These are phyloP conservation scores for Penicillium roqueforti DNA, from an alignment of 495 filamentous ascomycete genomes.

Conservation along the genomic window DNA sequence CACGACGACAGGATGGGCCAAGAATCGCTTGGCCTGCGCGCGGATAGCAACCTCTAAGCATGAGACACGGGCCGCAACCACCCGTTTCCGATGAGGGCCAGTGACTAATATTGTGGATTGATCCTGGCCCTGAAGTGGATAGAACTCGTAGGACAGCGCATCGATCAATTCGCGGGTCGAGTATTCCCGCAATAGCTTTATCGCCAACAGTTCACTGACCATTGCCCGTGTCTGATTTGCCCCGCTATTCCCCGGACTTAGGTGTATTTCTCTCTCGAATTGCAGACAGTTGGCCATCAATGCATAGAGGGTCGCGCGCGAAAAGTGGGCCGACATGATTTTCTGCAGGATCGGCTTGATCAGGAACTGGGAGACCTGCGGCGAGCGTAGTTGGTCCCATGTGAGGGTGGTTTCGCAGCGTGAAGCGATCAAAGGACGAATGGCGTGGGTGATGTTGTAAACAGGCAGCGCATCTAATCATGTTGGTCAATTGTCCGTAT, in stretches of 20 bases:
- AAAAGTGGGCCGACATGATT: constrained; percentile 73
- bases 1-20: constrained; percentile 83
- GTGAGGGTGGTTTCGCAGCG: constrained; percentile 85
- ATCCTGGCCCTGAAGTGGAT: constrained; percentile 78
- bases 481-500: constrained; percentile 10
- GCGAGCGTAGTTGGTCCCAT: constrained; percentile 94
- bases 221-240: constrained; percentile 76
- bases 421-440: constrained; percentile 73
- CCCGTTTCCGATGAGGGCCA: constrained; percentile 30
- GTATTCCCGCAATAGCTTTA: constrained; percentile 85
- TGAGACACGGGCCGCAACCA: constrained; percentile 68
- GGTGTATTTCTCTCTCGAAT: constrained; percentile 79
- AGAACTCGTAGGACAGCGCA: constrained; percentile 89
- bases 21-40: constrained; percentile 81
- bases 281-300: constrained; percentile 91
- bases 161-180: constrained; percentile 82
- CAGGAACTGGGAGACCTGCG: constrained; percentile 91
- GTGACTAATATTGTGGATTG: constrained; percentile 35
- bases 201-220: constrained; percentile 87
- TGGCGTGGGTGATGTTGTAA: constrained; percentile 84
- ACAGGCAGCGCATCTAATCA: constrained; percentile 69
- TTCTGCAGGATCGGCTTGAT: constrained; percentile 88
- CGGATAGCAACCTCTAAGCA: constrained; percentile 89
- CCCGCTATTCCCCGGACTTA: constrained; percentile 77
- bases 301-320: constrained; percentile 79